phyloP scores from a whole-genome alignment of 192 early-diverging fungal species.

The Coemansia sp. region DNA sequence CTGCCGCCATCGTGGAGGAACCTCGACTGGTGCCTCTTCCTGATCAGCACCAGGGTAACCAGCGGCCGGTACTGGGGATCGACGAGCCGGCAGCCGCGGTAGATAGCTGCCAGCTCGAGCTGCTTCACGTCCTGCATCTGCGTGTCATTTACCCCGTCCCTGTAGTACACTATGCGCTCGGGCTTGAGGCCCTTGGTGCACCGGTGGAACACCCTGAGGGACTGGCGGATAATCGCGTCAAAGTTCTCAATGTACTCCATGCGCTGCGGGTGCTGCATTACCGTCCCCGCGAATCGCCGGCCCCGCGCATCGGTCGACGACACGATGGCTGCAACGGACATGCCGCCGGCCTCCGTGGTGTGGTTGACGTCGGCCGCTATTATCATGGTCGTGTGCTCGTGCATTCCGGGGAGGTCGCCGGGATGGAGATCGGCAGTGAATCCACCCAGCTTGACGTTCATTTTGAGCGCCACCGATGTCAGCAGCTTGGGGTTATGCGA shows the following conservation, averaged over 20 bases:
- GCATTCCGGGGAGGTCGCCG: not conserved
- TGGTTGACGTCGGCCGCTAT: constrained; percentile 62
- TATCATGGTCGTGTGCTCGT: constrained; percentile 46
- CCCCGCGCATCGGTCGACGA: constrained; percentile 32
- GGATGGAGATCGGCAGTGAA: constrained; percentile 35
- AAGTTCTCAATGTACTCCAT: constrained; percentile 39
- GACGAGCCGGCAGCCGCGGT: constrained; percentile 19
- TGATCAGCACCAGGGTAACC: constrained; percentile 22
- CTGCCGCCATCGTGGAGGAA: constrained; percentile 11
- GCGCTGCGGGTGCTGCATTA: constrained; percentile 40
- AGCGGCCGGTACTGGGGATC: constrained; percentile 17
- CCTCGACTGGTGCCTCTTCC: constrained; percentile 33
- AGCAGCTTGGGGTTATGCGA: constrained; percentile 21
- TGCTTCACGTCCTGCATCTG: constrained; percentile 20
- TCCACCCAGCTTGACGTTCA: constrained; percentile 68
- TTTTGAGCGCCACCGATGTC: constrained; percentile 50
- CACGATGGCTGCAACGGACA: constrained; percentile 54
- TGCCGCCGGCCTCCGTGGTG: constrained; percentile 36
- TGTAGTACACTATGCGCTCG: constrained; percentile 56
- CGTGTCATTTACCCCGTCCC: constrained; percentile 56
- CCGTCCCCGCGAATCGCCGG: constrained; percentile 19
- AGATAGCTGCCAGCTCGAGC: constrained; percentile 24
- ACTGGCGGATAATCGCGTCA: constrained; percentile 37
- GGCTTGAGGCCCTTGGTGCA: constrained; percentile 44
- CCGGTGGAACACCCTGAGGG: constrained; percentile 40